phyloP scores from a whole-genome alignment of 148 eudicot species.

The Camellia sinensis region DNA sequence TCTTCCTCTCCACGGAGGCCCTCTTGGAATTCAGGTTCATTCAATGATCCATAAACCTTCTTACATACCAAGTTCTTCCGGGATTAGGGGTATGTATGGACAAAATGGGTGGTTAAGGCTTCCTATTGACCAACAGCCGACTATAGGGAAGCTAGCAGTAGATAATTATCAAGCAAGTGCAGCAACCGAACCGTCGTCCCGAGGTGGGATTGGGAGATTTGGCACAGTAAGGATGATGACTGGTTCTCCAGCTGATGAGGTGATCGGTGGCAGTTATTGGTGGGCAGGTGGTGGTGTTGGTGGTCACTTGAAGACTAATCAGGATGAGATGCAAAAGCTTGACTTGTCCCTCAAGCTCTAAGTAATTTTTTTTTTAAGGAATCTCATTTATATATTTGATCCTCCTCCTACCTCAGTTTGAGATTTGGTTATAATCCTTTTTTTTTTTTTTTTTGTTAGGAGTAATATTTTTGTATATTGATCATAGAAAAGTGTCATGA shows the following conservation, averaged over 20 bases:
- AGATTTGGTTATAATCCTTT: too few species aligned
- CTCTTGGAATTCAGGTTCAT: slow-evolving; percentile 83
- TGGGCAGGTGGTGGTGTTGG: slow-evolving; percentile 36
- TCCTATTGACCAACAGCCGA: slow-evolving; percentile 65
- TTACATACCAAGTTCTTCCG: slow-evolving; percentile 28
- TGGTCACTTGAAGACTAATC: slow-evolving; percentile 27
- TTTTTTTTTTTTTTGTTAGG: too few species aligned
- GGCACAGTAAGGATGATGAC: slow-evolving; percentile 25
- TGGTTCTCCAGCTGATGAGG: background rate
- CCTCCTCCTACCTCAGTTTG: too few species aligned
- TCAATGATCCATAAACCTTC: slow-evolving; percentile 73
- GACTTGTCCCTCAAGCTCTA: slow-evolving; percentile 17
- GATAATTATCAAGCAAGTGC: slow-evolving; percentile 25
- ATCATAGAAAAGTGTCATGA: too few species aligned
- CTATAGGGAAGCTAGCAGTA: slow-evolving; percentile 46
- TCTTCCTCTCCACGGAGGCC: slow-evolving; percentile 68
- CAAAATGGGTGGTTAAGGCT: slow-evolving; percentile 59
- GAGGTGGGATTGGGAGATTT: slow-evolving; percentile 43
- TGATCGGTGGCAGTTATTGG: slow-evolving; percentile 24
- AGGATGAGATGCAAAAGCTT: slow-evolving; percentile 49
- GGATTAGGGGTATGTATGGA: slow-evolving; percentile 46
- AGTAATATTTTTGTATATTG: too few species aligned
- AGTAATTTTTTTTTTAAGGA: too few species aligned
- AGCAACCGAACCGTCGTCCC: slow-evolving; percentile 23
- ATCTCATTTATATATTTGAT: too few species aligned